Base-by-base conservation (phyloP, 208 protist genomes). In the Wallacemonas rigidus region DNA sequence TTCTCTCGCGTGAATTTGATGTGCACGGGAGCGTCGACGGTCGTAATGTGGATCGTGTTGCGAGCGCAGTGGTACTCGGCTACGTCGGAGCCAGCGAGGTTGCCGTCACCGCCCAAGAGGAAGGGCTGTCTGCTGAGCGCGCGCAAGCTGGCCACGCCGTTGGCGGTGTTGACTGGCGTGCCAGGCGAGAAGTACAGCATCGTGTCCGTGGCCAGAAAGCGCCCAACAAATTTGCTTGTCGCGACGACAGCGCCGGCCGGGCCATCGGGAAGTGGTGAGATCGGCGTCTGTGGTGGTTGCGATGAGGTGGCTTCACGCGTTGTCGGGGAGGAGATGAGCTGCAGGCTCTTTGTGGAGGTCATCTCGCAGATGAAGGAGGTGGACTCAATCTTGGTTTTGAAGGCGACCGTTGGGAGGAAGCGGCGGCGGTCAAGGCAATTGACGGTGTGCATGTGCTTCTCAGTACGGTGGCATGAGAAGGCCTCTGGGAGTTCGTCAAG, bases 371-470 rank as follows among this genome's bases (percentile, higher is more conserved):
- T 78, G 40, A 95, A 83, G 0, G 81, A 89, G 17, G 80, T 75
- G 54, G 79, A 72, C 43, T 89, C 74, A 50, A 96, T 75, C 50
- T 69, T 71, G n/a, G 83, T 15, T 78, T 95, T 95, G 41, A 95
- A 53, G 41, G 92, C 92, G 56, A 92, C 77, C 5, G 85, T 87
- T 39, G 92, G 92, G n/a, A 97, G 84, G 43, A 93, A 92, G 40
- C 71, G 62, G 2, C 72, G 81, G 6, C 92, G 87, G 39, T 87
- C 81, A 5, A 96, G 77, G 69, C 79, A 87, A 45, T 69, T 64
- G 9, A 65, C 76, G 11, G 65, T 79, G 80, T 82, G 86, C 38
- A 85, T 80, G 58, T 84, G 82, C 7, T 71, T 75, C 39, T 82
- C 71, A 8, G 38, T 40, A 73, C 87, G 86, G 8, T 74, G 83